Base-by-base conservation (phyloP, 306 rosid genomes). In the Lathyrus aphaca region DNA sequence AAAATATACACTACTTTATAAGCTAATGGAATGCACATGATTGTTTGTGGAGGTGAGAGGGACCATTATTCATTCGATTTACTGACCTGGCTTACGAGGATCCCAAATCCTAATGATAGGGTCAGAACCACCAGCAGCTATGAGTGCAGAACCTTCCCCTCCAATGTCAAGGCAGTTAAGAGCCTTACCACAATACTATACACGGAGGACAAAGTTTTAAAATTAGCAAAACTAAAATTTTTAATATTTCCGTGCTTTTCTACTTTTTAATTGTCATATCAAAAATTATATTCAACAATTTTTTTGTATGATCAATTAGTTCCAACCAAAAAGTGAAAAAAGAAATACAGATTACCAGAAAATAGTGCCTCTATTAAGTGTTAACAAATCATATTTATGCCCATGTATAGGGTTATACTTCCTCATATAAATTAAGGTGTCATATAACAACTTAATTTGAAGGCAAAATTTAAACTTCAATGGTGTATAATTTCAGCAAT, bases 51-150 rank as follows among this genome's bases (percentile, higher is more conserved):
- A 64, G 10, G 64, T 15, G 5, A 45, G 39, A 63, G 46, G 54
- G 68, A 78, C 32, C 3, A 44, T 18, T 62, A 54, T 60, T 69
- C 67, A 29, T 53, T 65, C 45, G 17, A 48, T 72, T 39, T 69
- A 61, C 72, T 67, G 44, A 91, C 99, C 97, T 87, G 96, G 97
- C 56, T 84, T 94, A 51, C 96, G 96, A 68, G 99, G 99, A 86
- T 94, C 97, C 99, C 99, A 94, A 83, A 94, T 76, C 83, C 97
- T 83, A 75, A 94, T 46, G 69, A 87, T 66, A 29, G 95, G 86
- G 48, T 94, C 99, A 40, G 97, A 91, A 76, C 92, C 96, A 73
- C 92, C 97, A 48, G 85, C 95, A 56, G 87, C 95, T 32, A 94
- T 82, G 50, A 94, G 74, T 60, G 92, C 66, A 65, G 91, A 88